Percentiles rank a stretch among this genome's conserved stretches.
Conservation (phyloP, 1,284 basidiomycete genomes). For the Apiotrichum brassicae region DNA sequence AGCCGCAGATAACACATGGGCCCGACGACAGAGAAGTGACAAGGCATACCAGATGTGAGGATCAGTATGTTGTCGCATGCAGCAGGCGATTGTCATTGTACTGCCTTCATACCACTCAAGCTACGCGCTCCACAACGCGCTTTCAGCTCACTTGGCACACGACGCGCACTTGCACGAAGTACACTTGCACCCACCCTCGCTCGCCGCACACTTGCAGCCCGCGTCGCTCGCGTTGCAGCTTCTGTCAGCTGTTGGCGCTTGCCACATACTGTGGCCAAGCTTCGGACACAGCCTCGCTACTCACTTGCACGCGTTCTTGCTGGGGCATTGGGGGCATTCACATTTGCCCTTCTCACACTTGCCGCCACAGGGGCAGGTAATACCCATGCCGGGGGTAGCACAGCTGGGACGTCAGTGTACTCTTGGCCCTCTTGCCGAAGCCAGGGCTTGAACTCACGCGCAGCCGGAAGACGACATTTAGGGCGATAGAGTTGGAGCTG, state of each 20-base stretch:
- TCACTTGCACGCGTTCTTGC: conserved; percentile 2
- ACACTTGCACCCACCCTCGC: not conserved
- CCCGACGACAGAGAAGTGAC: too few relatives aligned
- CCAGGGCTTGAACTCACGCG: not conserved
- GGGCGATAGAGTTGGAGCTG: not conserved
- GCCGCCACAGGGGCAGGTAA: conserved; percentile 1
- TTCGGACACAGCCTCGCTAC: not conserved
- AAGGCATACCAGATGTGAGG: too few relatives aligned
- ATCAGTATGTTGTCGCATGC: too few relatives aligned
- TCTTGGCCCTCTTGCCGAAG: not conserved
- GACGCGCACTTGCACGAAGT: not conserved
- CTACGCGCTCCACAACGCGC: too few relatives aligned
- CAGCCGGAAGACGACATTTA: not conserved
- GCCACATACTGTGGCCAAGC: not conserved
- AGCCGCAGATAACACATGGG: too few relatives aligned
- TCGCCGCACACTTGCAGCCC: not conserved
- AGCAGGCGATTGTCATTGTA: too few relatives aligned
- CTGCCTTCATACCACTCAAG: too few relatives aligned
- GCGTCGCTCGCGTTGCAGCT: not conserved
- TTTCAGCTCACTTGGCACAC: not conserved
- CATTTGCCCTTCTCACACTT: conserved; percentile 2
- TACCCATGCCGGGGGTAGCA: not conserved
- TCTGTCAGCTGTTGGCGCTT: not conserved
- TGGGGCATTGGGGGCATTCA: conserved; percentile 1
- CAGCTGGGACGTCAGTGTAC: not conserved